A percentile compares a stretch with the other conserved stretches of the same genome.
These are phyloP conservation scores for Ramularia endophylla DNA, from an alignment of 2,329 filamentous ascomycete species.

Conservation along the genomic window DNA sequence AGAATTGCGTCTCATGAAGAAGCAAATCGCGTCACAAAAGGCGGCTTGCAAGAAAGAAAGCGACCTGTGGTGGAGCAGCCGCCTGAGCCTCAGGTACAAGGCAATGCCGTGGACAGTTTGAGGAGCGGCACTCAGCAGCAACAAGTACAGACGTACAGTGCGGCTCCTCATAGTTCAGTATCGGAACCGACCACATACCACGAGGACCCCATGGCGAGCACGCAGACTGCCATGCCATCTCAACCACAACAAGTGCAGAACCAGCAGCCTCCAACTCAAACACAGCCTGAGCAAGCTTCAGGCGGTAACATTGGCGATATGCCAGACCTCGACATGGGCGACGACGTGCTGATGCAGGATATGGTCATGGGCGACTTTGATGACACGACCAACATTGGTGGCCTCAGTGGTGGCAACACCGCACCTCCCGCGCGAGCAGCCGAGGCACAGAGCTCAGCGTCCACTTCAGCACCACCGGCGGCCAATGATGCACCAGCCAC, in stretches of 20 bases:
- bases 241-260: conserved; percentile 4
- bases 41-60: conserved; percentile 30
- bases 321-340: conserved; percentile 14
- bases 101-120: conserved; percentile 5
- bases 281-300: neutral
- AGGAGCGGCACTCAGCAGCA: conserved; percentile 8
- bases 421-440: neutral
- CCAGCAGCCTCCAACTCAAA: neutral
- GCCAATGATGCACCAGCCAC: neutral
- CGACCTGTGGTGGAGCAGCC: neutral
- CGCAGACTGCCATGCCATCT: conserved; percentile 4
- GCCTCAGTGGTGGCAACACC: neutral
- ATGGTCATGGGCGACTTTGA: conserved; percentile 19
- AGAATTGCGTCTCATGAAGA: conserved; percentile 45
- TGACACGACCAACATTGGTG: neutral
- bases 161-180: conserved; percentile 32
- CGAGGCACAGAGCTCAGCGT: neutral
- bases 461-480: conserved; percentile 1
- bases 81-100: conserved; percentile 9
- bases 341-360: conserved; percentile 19
- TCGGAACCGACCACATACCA: conserved; percentile 8
- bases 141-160: neutral
- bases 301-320: conserved; percentile 10
- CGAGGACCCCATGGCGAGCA: conserved; percentile 6
- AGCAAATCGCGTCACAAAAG: conserved; percentile 28